Evolutionary conservation across 495 filamentous ascomycete genomes (phyloP), one percentile per base, ranked within the genome.

Genomic region (Penicillium egyptiacum): DNA sequence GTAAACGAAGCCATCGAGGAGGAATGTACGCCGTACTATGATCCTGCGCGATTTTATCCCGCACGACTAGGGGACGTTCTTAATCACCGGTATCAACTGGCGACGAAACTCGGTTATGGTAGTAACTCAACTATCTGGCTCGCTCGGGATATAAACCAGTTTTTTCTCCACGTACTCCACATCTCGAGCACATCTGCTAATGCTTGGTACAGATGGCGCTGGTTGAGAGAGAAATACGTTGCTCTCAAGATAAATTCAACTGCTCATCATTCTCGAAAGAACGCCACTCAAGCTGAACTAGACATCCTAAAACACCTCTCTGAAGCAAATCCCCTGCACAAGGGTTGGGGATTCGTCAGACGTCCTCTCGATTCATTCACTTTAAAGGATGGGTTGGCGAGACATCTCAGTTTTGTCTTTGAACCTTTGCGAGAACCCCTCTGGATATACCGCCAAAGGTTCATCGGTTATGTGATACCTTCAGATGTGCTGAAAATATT

Each of bases 401-500:
- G 26, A 6, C 72, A 74, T 63, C 23, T 60, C 0, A 69, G 65
- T 48, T 59, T 75, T 20, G 65, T 73, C n/a, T 55, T 55, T 73
- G 60, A 75, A 45, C 58, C 64, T 14, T 65, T 75, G 58, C 69
- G 70, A 42, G 64, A 70, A 33, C 62, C 59, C 1, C 57, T 74
- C 0, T 59, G 58, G 54, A 45, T 63, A 17, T 58, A 57, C 19
- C 28, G 45, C 11, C 17, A 31, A 22, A 53, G 60, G 10, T 64
- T 62, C 41, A 22, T 25, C 14, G 42, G 55, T 6, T 31, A 53
- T 23, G 45, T 45, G 30, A 57, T 75, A 8, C 90, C 90, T 22
- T 88, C 88, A 77, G 81, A 82, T 30, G 81, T 92, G 14, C 86
- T 93, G 59, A 92, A 91, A 72, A 86, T 92, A 0, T 4, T 25